Evolutionary conservation across 139 green algal species (phyloP).

Genomic region (Dunaliella sp.): DNA sequence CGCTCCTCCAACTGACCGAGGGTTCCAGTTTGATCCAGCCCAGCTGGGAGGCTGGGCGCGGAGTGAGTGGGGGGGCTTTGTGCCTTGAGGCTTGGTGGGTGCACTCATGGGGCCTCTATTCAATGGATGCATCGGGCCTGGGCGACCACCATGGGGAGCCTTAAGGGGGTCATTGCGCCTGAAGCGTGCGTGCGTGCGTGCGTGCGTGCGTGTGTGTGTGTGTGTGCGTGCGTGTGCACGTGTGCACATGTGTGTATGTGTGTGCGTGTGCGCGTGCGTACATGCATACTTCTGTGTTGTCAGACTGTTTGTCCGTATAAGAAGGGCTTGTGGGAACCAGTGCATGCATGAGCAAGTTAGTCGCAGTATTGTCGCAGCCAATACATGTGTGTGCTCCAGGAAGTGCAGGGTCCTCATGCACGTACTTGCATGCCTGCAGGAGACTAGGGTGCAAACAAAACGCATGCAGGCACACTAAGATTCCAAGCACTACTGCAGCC

Average conservation of each 20-base stretch:
- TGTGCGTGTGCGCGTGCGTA: not conserved
- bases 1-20: not conserved
- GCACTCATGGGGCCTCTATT: not conserved
- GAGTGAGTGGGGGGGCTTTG: too few species aligned
- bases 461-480: too few species aligned
- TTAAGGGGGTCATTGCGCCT: not conserved
- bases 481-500: too few species aligned
- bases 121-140: not conserved
- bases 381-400: too few species aligned
- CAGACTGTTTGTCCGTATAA: too few species aligned
- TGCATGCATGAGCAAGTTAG: too few species aligned
- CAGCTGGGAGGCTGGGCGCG: not conserved
- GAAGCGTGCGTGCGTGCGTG: not conserved
- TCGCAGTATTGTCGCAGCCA: too few species aligned
- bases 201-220: not conserved
- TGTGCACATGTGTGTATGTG: not conserved
- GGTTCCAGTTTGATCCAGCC: not conserved
- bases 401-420: too few species aligned
- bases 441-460: too few species aligned
- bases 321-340: too few species aligned
- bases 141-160: not conserved
- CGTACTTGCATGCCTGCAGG: too few species aligned
- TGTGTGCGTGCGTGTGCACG: not conserved
- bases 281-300: not conserved
- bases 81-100: not conserved